These are phyloP conservation scores for apple (Malus domestica) DNA, from an alignment of 306 rosid species.

Conservation along the genomic window ASM211411v1 NC_041805.1:8088501-8089000, in stretches of 20 bases:
- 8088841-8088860: neutral
- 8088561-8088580: too few species aligned
- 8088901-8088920: neutral
- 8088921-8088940: neutral
- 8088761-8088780: neutral
- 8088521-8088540: too few species aligned
- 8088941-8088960: neutral
- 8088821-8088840: neutral
- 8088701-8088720: too few species aligned
- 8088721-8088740: too few species aligned
- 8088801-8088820: neutral
- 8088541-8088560: too few species aligned
- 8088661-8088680: too few species aligned
- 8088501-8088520: too few species aligned
- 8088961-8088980: neutral
- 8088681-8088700: too few species aligned
- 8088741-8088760: neutral
- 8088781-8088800: neutral
- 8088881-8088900: neutral
- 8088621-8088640: too few species aligned
- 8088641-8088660: neutral
- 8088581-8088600: too few species aligned
- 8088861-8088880: neutral
- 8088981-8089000: neutral
- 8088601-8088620: too few species aligned